phyloP scores from a whole-genome alignment of 108 stramenopile genomes.

The Epithemia pelagica region DNA sequence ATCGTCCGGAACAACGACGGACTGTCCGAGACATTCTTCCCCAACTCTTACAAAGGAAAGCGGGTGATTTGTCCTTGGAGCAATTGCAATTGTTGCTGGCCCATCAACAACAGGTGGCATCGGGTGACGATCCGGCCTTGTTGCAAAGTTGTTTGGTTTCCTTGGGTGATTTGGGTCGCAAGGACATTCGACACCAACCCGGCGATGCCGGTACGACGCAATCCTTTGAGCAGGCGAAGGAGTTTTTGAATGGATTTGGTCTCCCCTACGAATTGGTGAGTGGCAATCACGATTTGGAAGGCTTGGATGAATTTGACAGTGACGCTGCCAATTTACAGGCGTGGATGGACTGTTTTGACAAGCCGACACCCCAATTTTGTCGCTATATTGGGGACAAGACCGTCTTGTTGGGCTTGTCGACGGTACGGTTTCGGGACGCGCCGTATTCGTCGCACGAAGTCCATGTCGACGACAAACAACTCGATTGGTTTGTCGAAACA shows the following conservation, averaged over 20 bases:
- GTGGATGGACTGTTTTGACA: slow-evolving; percentile 50
- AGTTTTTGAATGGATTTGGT: slow-evolving; percentile 31
- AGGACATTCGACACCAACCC: slow-evolving; percentile 14
- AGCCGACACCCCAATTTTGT: slow-evolving; percentile 73
- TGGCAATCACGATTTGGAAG: slow-evolving; percentile 82
- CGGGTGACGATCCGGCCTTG: background rate
- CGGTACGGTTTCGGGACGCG: slow-evolving; percentile 84
- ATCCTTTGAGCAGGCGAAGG: slow-evolving; percentile 21
- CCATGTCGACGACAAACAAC: slow-evolving; percentile 77
- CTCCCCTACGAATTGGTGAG: slow-evolving; percentile 34
- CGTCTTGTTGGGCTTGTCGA: slow-evolving; percentile 76
- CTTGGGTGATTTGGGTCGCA: slow-evolving; percentile 45
- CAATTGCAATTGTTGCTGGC: slow-evolving; percentile 18
- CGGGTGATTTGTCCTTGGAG: slow-evolving; percentile 13
- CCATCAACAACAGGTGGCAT: background rate
- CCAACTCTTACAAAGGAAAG: slow-evolving; percentile 5
- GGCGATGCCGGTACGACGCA: slow-evolving; percentile 37
- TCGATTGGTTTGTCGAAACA: slow-evolving; percentile 84
- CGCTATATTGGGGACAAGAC: slow-evolving; percentile 83
- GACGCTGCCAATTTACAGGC: slow-evolving; percentile 79
- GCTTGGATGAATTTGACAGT: slow-evolving; percentile 86
- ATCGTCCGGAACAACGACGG: background rate
- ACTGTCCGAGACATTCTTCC: slow-evolving; percentile 2
- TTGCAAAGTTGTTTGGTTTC: slow-evolving; percentile 19
- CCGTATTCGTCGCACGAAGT: slow-evolving; percentile 89